Evolutionary conservation across 768 basidiomycete genomes (phyloP).

Genomic region (Tephrocybe sp.): DNA sequence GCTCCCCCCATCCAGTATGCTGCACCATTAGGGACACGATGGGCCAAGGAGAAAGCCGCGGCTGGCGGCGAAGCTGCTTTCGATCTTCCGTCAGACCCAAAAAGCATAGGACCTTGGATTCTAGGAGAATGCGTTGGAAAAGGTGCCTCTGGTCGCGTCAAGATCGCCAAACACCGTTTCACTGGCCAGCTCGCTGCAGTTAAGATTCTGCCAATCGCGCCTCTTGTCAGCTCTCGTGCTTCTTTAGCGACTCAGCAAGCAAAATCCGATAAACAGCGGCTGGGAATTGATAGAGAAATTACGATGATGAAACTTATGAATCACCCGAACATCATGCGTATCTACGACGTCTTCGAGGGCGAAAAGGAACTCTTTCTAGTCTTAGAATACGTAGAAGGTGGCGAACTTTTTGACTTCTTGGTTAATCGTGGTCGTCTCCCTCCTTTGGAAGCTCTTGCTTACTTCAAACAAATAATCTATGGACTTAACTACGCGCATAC

Average conservation of each 20-base stretch:
- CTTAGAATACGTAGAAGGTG: constrained; percentile 93
- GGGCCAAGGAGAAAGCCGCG: constrained; percentile 85
- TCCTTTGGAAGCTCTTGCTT: constrained; percentile 78
- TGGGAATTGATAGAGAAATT: constrained; percentile 92
- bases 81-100: constrained; percentile 83
- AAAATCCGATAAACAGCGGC: constrained; percentile 76
- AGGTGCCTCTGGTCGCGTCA: constrained; percentile 91
- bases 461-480: constrained; percentile 94
- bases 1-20: constrained; percentile 71
- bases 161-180: constrained; percentile 82
- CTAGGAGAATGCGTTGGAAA: constrained; percentile 93
- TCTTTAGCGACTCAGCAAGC: constrained; percentile 64
- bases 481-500: constrained; percentile 96
- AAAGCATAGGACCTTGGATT: constrained; percentile 86
- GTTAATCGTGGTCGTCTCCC: constrained; percentile 84
- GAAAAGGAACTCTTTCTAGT: constrained; percentile 89
- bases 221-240: constrained; percentile 69
- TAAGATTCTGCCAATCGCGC: constrained; percentile 89
- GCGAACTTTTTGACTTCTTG: constrained; percentile 95
- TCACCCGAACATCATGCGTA: constrained; percentile 93
- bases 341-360: constrained; percentile 95
- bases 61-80: constrained; percentile 71
- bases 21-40: constrained; percentile 74
- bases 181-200: constrained; percentile 93
- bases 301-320: constrained; percentile 99